These are phyloP conservation scores for Ustilago vetiveriae DNA, from an alignment of 1,284 basidiomycete genomes.

Conservation along the genomic window DNA sequence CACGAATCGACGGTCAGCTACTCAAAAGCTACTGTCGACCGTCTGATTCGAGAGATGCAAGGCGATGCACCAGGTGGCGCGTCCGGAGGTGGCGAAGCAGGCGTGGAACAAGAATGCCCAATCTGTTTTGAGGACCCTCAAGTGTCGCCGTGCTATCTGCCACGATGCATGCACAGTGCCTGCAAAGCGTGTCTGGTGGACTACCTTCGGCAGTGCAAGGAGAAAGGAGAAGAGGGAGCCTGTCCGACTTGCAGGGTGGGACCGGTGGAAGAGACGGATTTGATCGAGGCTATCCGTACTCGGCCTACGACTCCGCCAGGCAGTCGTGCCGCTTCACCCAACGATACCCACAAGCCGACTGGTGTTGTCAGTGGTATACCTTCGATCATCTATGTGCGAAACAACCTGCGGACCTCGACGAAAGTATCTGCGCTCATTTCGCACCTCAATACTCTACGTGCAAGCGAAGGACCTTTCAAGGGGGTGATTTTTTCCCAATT, in stretches of 20 bases:
- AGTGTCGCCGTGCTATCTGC: constrained; percentile 60
- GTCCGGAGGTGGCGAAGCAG: neutral
- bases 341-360: neutral
- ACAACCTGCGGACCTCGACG: constrained; percentile 86
- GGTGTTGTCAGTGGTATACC: neutral
- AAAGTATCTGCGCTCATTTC: constrained; percentile 80
- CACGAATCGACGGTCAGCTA: constrained; percentile 14
- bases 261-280: constrained; percentile 72
- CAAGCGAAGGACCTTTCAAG: constrained; percentile 69
- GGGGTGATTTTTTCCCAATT: constrained; percentile 69
- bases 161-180: constrained; percentile 66
- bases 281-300: constrained; percentile 70
- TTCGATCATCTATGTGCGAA: constrained; percentile 69
- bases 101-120: constrained; percentile 59
- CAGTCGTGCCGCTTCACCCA: neutral
- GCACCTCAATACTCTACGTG: constrained; percentile 73
- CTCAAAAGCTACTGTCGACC: constrained; percentile 41
- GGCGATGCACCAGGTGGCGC: constrained; percentile 1
- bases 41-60: constrained; percentile 38
- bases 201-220: constrained; percentile 75
- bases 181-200: constrained; percentile 84
- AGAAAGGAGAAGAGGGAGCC: constrained; percentile 74
- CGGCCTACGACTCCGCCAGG: constrained; percentile 4
- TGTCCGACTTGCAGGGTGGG: constrained; percentile 62
- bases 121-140: constrained; percentile 65